A percentile compares a stretch with the other conserved stretches of the same genome.
phyloP scores from a whole-genome alignment of 306 rosid species.

The Quercus variabilis region DNA sequence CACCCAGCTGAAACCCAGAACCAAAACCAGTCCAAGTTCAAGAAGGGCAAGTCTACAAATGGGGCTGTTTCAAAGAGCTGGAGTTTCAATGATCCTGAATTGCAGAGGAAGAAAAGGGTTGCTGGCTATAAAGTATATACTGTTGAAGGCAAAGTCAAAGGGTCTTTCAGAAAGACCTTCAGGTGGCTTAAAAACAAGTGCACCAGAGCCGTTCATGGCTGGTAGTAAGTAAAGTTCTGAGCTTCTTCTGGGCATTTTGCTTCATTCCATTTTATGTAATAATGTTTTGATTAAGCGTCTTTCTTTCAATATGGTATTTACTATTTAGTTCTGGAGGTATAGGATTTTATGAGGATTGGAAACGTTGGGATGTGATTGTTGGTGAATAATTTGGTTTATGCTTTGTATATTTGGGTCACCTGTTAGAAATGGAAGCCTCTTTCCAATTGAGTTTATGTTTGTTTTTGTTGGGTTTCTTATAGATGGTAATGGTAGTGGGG shows the following conservation, averaged over 20 bases:
- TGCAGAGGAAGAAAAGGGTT: conserved; percentile 90
- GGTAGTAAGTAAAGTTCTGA: conserved; percentile 33
- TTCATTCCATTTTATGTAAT: background rate
- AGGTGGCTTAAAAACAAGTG: conserved; percentile 85
- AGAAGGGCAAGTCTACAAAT: conserved; percentile 75
- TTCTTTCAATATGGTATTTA: background rate
- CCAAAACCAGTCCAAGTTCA: conserved; percentile 51
- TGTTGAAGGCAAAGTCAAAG: conserved; percentile 88
- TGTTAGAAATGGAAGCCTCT: background rate
- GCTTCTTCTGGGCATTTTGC: background rate
- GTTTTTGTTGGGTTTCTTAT: background rate
- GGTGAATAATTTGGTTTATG: background rate
- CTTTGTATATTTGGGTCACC: background rate
- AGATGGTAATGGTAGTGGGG: background rate
- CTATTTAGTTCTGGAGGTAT: background rate
- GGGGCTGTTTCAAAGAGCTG: conserved; percentile 59
- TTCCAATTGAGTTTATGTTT: background rate
- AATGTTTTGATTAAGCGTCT: background rate
- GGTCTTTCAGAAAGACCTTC: conserved; percentile 74
- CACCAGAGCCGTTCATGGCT: conserved; percentile 64
- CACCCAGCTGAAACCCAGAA: conserved; percentile 47
- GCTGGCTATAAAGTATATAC: conserved; percentile 89
- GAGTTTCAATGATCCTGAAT: conserved; percentile 82
- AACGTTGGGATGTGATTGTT: background rate
- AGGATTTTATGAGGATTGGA: background rate